Conservation (phyloP, 2,329 filamentous ascomycete genomes). For the Xylaria sp. region DNA sequence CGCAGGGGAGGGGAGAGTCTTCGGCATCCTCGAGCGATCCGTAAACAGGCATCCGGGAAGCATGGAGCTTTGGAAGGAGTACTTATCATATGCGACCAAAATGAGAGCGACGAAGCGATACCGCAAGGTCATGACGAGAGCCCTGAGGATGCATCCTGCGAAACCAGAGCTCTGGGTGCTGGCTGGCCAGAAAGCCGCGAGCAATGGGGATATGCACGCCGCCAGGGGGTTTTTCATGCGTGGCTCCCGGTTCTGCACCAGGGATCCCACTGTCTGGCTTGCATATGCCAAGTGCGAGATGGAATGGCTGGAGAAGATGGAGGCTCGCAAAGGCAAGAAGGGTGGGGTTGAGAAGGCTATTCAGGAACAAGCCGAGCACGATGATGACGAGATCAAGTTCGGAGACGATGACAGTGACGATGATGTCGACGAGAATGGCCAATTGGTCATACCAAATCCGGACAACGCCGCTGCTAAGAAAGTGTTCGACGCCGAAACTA, state of each 20-base stretch:
- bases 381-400: conserved; percentile 60
- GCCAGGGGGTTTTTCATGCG: conserved; percentile 88
- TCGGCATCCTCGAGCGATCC: conserved; percentile 88
- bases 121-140: conserved; percentile 72
- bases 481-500: conserved; percentile 59
- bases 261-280: conserved; percentile 79
- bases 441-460: conserved; percentile 59
- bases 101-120: conserved; percentile 74
- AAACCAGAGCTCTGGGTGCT: conserved; percentile 88
- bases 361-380: conserved; percentile 65
- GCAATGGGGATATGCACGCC: conserved; percentile 85
- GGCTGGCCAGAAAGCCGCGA: conserved; percentile 81
- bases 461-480: conserved; percentile 55
- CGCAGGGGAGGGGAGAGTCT: conserved; percentile 82
- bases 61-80: conserved; percentile 86
- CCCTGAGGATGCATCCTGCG: conserved; percentile 85
- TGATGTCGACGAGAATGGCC: conserved; percentile 55
- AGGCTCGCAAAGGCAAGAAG: conserved; percentile 70
- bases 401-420: conserved; percentile 59
- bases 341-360: conserved; percentile 58
- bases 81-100: conserved; percentile 82
- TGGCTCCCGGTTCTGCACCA: conserved; percentile 88
- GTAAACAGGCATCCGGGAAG: conserved; percentile 87
- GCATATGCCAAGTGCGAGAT: conserved; percentile 93
- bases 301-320: conserved; percentile 87